These are phyloP conservation scores for Macrophomina tecta DNA, from an alignment of 2,329 filamentous ascomycete genomes.

Conservation along the genomic window DNA sequence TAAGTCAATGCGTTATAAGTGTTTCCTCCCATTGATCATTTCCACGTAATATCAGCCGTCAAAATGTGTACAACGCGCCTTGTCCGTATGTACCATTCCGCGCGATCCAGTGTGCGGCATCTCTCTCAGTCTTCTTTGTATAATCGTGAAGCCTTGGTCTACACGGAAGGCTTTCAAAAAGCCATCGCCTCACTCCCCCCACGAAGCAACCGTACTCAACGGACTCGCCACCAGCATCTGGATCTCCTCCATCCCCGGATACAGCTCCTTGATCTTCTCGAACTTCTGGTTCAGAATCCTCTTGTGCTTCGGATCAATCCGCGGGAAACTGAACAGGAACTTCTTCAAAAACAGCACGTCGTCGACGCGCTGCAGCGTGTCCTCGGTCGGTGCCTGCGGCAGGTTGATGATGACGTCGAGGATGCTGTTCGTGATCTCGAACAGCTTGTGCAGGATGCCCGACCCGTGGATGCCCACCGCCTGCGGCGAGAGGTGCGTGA, in stretches of 20 bases:
- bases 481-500: slow-evolving; percentile 49
- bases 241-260: slow-evolving; percentile 38
- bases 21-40: too few species aligned
- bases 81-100: too few species aligned
- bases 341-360: slow-evolving; percentile 61
- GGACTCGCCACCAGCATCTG: slow-evolving; percentile 19
- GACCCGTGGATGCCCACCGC: slow-evolving; percentile 63
- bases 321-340: slow-evolving; percentile 58
- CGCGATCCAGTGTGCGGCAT: too few species aligned
- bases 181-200: not conserved
- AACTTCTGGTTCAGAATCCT: slow-evolving; percentile 53
- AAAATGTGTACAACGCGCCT: too few species aligned
- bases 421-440: slow-evolving; percentile 66
- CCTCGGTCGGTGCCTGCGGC: slow-evolving; percentile 53
- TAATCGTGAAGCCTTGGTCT: too few species aligned
- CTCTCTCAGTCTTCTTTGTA: too few species aligned
- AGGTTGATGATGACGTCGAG: slow-evolving; percentile 63
- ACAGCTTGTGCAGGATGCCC: slow-evolving; percentile 64
- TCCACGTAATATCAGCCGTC: too few species aligned
- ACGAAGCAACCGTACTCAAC: slow-evolving; percentile 13
- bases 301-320: slow-evolving; percentile 54
- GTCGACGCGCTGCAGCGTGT: slow-evolving; percentile 56
- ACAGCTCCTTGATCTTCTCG: slow-evolving; percentile 44
- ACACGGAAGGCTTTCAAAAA: not conserved
- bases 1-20: too few species aligned